Percentiles rank a stretch among this genome's conserved stretches.
phyloP scores from a whole-genome alignment of 2,329 filamentous ascomycete genomes.

The Trichoderma simmonsii region DNA sequence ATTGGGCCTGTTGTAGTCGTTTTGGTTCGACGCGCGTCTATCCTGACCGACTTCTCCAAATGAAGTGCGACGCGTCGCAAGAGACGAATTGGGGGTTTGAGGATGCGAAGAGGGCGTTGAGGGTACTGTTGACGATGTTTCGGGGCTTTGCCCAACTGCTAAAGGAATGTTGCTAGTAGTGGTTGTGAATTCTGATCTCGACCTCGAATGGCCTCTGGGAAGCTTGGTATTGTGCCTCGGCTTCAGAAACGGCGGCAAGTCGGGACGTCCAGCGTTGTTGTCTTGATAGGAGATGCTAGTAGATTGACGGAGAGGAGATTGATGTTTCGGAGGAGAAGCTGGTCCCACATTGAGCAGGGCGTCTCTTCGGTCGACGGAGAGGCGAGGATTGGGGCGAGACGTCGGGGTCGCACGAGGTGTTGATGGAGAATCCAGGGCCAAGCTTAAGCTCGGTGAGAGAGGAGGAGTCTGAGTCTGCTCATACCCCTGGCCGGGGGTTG shows the following conservation, averaged over 20 bases:
- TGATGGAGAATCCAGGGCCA: conserved; percentile 14
- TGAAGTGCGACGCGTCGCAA: conserved; percentile 6
- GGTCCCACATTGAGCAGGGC: conserved; percentile 27
- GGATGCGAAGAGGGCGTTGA: not conserved
- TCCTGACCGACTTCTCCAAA: conserved; percentile 9
- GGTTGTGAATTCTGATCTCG: conserved; percentile 7
- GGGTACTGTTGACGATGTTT: not conserved
- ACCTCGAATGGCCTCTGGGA: conserved; percentile 15
- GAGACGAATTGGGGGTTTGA: not conserved
- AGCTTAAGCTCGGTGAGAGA: conserved; percentile 17
- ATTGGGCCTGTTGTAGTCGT: conserved; percentile 11
- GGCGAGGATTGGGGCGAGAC: conserved; percentile 21
- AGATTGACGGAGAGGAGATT: conserved; percentile 33
- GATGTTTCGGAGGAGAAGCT: conserved; percentile 28
- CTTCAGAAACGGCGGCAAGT: conserved; percentile 11
- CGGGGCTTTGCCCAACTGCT: not conserved
- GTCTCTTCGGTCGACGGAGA: conserved; percentile 25
- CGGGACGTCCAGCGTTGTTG: conserved; percentile 9
- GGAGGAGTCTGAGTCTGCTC: conserved; percentile 13
- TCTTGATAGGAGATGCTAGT: conserved; percentile 29
- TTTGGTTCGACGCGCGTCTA: not conserved
- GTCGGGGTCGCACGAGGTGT: conserved; percentile 20
- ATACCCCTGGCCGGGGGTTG: conserved; percentile 20
- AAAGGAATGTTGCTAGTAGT: conserved; percentile 7
- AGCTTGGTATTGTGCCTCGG: conserved; percentile 14